Base-by-base conservation (phyloP, 139 green algal species). In the Chlorella sp. region DNA sequence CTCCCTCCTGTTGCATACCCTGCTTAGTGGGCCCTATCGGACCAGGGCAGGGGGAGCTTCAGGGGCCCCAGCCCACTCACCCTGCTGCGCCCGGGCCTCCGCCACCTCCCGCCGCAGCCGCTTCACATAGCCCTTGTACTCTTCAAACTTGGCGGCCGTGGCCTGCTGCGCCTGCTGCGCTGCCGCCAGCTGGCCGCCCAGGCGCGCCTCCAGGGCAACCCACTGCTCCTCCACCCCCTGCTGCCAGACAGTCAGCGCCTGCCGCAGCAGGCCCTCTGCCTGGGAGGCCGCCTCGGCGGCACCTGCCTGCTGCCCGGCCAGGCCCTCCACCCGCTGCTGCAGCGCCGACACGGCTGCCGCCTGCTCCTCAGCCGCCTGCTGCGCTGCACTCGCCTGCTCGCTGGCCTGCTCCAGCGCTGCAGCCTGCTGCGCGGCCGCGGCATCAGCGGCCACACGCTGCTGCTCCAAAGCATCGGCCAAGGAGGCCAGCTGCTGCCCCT, bases 121-220 rank as follows among this genome's bases (percentile, higher is more conserved):
- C 43, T 85, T 81, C 19, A 87, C 73, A 60, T 89, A 89, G 1
- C 46, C 70, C 19, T 73, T 75, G 74, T 89, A 89, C 73, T 87
- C 70, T 1, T 87, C 81, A 68, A 89, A 84, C n/a, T 60, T 76
- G 16, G 28, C 48, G 0, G 56, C 40, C 70, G 80, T 73, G 30
- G 73, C 54, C 81, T 86, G 46, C 41, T 81, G 81, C 19, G 41
- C 41, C 38, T 43, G 8, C 20, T 41, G 13, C 43, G 72, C 51
- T 1, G 81, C 81, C 30, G 40, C 70, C 17, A 79, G 56, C 81
- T 81, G 70, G 32, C 40, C 32, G 19, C 38, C 69, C 70, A 86
- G 56, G 16, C 81, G 32, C 0, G 34, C 54, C 81, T 81, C 51
- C 40, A 81, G 30, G 40, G 68, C n/a, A 11, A 32, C 70, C 56